These are phyloP conservation scores for Peronospora tabacina DNA, from an alignment of 352 stramenopile species.

Conservation along the genomic window DNA sequence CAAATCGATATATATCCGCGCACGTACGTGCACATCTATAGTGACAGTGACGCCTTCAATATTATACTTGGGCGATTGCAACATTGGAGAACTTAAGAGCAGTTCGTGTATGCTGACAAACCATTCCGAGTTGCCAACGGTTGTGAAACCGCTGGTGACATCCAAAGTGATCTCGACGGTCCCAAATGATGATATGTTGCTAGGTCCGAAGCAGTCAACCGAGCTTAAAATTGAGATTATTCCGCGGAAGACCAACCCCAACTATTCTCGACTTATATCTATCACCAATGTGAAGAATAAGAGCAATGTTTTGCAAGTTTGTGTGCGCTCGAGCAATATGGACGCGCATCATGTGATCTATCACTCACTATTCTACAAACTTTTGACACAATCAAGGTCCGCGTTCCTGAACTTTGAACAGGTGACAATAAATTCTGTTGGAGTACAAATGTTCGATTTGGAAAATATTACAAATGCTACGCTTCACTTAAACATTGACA, in stretches of 20 bases:
- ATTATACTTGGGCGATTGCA: slow-evolving; percentile 82
- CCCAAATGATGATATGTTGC: slow-evolving; percentile 81
- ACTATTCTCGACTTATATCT: slow-evolving; percentile 83
- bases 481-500: slow-evolving; percentile 72
- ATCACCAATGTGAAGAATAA: slow-evolving; percentile 87
- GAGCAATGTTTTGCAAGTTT: slow-evolving; percentile 77
- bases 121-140: slow-evolving; percentile 80
- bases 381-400: slow-evolving; percentile 75
- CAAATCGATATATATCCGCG: slow-evolving; percentile 81
- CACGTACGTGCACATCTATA: slow-evolving; percentile 81
- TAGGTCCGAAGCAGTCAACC: slow-evolving; percentile 80
- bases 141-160: slow-evolving; percentile 81
- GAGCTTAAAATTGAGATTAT: slow-evolving; percentile 89
- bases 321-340: slow-evolving; percentile 87
- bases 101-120: slow-evolving; percentile 85
- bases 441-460: slow-evolving; percentile 83
- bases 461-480: slow-evolving; percentile 85
- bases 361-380: slow-evolving; percentile 87
- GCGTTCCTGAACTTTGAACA: slow-evolving; percentile 87
- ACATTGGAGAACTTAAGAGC: slow-evolving; percentile 85
- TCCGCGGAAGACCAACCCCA: slow-evolving; percentile 83
- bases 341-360: slow-evolving; percentile 88
- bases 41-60: slow-evolving; percentile 81
- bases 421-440: slow-evolving; percentile 74
- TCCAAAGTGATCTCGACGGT: slow-evolving; percentile 87